phyloP scores from a whole-genome alignment of 495 filamentous ascomycete genomes.

The Neurospora tetrasperma region DNA sequence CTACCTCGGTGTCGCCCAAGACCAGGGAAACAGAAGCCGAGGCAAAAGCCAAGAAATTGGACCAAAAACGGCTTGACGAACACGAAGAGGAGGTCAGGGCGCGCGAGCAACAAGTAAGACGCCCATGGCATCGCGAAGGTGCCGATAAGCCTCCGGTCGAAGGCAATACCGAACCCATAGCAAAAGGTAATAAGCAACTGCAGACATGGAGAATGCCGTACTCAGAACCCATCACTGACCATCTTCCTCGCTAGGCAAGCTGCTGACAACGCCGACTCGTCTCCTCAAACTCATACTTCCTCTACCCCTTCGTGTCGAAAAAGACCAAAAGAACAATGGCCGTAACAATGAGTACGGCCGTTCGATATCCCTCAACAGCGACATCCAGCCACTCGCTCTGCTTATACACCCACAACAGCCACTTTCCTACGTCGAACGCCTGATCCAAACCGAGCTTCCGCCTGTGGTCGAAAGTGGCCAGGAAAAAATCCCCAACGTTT shows the following conservation, averaged over 20 bases:
- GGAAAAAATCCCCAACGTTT: slow-evolving; percentile 59
- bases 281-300: slow-evolving; percentile 85
- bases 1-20: not conserved
- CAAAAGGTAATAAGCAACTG: slow-evolving; percentile 46
- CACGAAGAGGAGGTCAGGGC: slow-evolving; percentile 28
- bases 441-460: slow-evolving; percentile 84
- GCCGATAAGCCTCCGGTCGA: slow-evolving; percentile 46
- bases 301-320: slow-evolving; percentile 50
- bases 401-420: slow-evolving; percentile 90
- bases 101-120: slow-evolving; percentile 25
- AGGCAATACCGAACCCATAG: slow-evolving; percentile 45
- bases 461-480: slow-evolving; percentile 50
- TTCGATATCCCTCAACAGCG: slow-evolving; percentile 38
- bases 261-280: slow-evolving; percentile 81
- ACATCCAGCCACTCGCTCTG: slow-evolving; percentile 74
- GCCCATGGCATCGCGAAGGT: slow-evolving; percentile 64
- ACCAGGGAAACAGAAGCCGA: slow-evolving; percentile 10
- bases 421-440: slow-evolving; percentile 79
- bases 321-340: slow-evolving; percentile 39
- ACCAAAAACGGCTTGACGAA: slow-evolving; percentile 28
- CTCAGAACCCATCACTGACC: not conserved
- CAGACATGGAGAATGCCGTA: not conserved
- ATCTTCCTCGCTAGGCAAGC: slow-evolving; percentile 49
- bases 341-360: slow-evolving; percentile 24
- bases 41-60: slow-evolving; percentile 25